Base-by-base conservation (phyloP, 2,329 filamentous ascomycete species). In the Pyricularia grisea region DNA sequence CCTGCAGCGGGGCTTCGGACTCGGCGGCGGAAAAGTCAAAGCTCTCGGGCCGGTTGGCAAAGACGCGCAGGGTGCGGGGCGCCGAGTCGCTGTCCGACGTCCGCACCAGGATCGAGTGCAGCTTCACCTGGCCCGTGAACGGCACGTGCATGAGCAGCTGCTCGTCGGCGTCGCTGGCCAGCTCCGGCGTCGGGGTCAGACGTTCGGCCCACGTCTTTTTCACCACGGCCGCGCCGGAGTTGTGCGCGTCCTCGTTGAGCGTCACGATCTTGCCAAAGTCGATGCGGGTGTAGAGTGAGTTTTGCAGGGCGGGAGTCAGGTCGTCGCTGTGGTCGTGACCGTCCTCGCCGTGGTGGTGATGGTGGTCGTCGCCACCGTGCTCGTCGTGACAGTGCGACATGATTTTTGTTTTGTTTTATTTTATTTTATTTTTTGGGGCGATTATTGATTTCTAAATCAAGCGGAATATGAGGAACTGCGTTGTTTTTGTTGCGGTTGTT, bases 111-210 rank as follows among this genome's bases (percentile, higher is more conserved):
- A 99, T 89, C 30, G 92, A 90, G 81, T 98, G 94, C 0, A 99
- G 88, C 76, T 96, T 97, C 70, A 97, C 88, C 79, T 97, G 94
- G 66, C 92, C 94, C 1, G 93, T 94, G 81, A 99, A 99, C 91
- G 95, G 95, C 55, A 98, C 86, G 72, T 90, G 90, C 85, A 99
- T 92, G 69, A 99, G 82, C n/a, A 99, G 80, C 81, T 99, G 93
- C 82, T 97, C 93, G 77, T 98, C 95, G 0, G 90, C 89, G 77
- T 96, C 92, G 76, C 93, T 97, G 74, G 86, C 87, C 33, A 99
- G 84, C 80, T 96, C 91, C 0, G 93, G 92, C 74, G 88, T 81
- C 3, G 85, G 78, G 20, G 87, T 79, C 70, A 97, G 79, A 69
- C 95, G 84, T 79, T 98, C 90, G 6, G 87, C 86, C 94, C 94